These are phyloP conservation scores for Groenewaldozyma tartarivorans DNA, from an alignment of 805 yeast species.

Conservation along the genomic window DNA sequence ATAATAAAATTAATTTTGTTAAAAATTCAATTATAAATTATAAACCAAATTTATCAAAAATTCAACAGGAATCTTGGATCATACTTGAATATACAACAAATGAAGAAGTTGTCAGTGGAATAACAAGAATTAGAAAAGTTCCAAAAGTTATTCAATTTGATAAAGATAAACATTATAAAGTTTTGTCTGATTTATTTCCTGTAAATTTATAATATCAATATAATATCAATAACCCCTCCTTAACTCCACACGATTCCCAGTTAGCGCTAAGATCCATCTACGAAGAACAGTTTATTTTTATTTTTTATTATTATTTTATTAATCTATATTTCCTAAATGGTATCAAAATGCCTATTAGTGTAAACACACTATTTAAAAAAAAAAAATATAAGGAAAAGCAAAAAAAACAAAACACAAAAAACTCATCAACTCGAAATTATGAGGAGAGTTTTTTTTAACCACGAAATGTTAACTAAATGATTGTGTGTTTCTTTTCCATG, in stretches of 20 bases:
- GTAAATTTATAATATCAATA: no score
- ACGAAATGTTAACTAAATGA: not conserved
- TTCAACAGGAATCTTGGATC: not conserved
- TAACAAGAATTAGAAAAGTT: slow-evolving; percentile 10
- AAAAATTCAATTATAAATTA: no score
- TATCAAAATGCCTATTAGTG: not conserved
- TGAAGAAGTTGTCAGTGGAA: not conserved
- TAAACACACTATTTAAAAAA: slow-evolving; percentile 8
- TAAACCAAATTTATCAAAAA: no score
- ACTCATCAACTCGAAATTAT: slow-evolving; percentile 1
- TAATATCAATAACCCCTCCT: no score
- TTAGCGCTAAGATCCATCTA: no score
- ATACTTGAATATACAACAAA: not conserved
- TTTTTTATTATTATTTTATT: not conserved
- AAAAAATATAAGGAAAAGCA: slow-evolving; percentile 1
- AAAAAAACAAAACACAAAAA: slow-evolving; percentile 3
- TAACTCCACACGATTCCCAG: no score
- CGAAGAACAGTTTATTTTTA: not conserved
- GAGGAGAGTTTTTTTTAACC: not conserved
- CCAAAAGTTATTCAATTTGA: slow-evolving; percentile 23
- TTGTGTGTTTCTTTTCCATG: not conserved
- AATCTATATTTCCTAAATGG: not conserved
- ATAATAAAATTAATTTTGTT: no score
- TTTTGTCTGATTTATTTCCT: not conserved
- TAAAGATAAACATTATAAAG: slow-evolving; percentile 10